Evolutionary conservation across 1,284 basidiomycete genomes (phyloP).

Genomic region (Ustilago xerochloae): DNA sequence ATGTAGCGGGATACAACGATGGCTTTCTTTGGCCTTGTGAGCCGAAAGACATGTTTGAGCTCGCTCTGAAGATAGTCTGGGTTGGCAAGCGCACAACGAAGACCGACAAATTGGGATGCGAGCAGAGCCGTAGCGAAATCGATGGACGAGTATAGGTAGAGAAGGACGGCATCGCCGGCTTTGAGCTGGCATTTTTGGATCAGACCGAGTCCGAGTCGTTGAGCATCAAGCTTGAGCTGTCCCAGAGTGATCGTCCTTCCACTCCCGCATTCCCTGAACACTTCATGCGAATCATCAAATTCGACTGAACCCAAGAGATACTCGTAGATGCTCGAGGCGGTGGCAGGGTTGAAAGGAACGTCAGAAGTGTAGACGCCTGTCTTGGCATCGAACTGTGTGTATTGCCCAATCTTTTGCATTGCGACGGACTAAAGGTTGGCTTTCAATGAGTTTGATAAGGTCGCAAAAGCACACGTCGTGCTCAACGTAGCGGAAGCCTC

Average conservation of each 20-base stretch:
- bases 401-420: constrained; percentile 13
- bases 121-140: constrained; percentile 36
- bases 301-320: constrained; percentile 19
- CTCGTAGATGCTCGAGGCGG: constrained; percentile 18
- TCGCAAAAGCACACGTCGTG: too few species aligned
- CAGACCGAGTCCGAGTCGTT: constrained; percentile 37
- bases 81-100: constrained; percentile 35
- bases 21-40: constrained; percentile 39
- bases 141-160: constrained; percentile 35
- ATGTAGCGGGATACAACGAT: constrained; percentile 17
- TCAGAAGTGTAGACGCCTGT: constrained; percentile 15
- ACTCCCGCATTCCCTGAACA: constrained; percentile 16
- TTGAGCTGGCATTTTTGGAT: constrained; percentile 27
- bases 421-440: too few species aligned
- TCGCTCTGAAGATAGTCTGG: constrained; percentile 31
- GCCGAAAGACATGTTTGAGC: constrained; percentile 32
- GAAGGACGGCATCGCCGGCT: constrained; percentile 38
- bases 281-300: constrained; percentile 20
- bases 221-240: constrained; percentile 34
- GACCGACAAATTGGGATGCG: constrained; percentile 36
- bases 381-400: constrained; percentile 13
- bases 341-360: neutral
- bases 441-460: too few species aligned
- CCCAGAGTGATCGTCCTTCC: constrained; percentile 27
- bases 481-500: too few species aligned